These are phyloP conservation scores for Chenopodium album DNA, from an alignment of 148 eudicot genomes.

Conservation along the genomic window DNA sequence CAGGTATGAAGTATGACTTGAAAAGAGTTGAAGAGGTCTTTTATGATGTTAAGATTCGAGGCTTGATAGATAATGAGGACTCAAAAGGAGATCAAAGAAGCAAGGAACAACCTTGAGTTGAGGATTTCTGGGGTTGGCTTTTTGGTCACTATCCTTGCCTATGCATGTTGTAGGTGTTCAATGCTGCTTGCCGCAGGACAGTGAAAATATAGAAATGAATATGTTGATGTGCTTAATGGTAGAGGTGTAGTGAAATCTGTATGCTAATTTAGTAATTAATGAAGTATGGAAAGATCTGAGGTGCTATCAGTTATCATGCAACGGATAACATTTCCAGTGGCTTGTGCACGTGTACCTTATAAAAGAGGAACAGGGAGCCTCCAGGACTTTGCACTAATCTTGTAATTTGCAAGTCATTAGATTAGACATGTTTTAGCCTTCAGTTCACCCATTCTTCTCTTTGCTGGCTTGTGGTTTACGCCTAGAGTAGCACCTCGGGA, in stretches of 20 bases:
- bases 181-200: neutral
- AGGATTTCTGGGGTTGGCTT: neutral
- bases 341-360: neutral
- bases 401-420: too few species aligned
- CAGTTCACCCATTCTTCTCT: neutral
- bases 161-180: neutral
- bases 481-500: too few species aligned
- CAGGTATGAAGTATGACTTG: constrained; percentile 95
- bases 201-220: neutral
- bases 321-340: neutral
- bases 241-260: neutral
- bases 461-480: neutral
- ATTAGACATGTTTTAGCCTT: neutral
- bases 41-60: constrained; percentile 95
- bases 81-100: constrained; percentile 41
- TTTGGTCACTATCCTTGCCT: neutral
- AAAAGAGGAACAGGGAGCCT: neutral
- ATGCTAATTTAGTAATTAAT: neutral
- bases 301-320: constrained; percentile 2
- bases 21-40: constrained; percentile 90
- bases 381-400: neutral
- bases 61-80: constrained; percentile 52
- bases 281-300: neutral
- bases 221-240: neutral
- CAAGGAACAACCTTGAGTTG: constrained; percentile 28